Evolutionary conservation across 768 basidiomycete genomes (phyloP), one percentile per base, ranked within the genome.

Genomic region (Lentinula boryana): DNA sequence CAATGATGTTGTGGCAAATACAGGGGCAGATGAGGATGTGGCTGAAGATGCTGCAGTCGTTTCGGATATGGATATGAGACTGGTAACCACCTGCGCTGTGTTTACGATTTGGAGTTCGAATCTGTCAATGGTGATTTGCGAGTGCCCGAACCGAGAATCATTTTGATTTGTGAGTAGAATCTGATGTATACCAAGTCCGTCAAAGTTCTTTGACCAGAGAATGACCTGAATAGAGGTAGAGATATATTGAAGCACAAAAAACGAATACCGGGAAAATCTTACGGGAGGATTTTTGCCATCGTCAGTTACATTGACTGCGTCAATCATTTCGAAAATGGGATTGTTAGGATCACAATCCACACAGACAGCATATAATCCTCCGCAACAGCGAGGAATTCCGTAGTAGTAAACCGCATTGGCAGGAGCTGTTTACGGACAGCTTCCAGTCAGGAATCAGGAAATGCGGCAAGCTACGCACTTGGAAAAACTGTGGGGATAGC

Each of bases 261-360:
- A 56, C 10, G 41, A 16, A 18, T 3, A 6, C 7, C 16, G 5
- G 21, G 21, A 40, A 21, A 53, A 46, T 61, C 69, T 56, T 40
- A 74, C 72, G 4, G 73, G 72, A 40, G 69, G 68, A 51, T 71
- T 73, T 35, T 69, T 55, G 3, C 72, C 73, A 32, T 72, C 59
- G 53, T 70, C 71, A 8, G 68, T 68, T 0, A 51, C 9, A 49
- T 74, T 67, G 21, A 74, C 66, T 7, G 63, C 73, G 56, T 74
- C 66, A 52, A 74, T 70, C 10, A 54, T 54, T 21, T 66, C 56
- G 60, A 68, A 71, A 32, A 63, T 61, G 2, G 63, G 67, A 33
- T 66, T 59, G 35, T 68, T 66, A 35, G 68, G 69, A 60, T 71
- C 71, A 61, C 73, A 74, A 62, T 74, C 73, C 48, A 74, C 62